A percentile compares a stretch with the other conserved stretches of the same genome.
These are phyloP conservation scores for Smittium culicis DNA, from an alignment of 371 early-diverging fungal species.

Conservation along the genomic window DNA sequence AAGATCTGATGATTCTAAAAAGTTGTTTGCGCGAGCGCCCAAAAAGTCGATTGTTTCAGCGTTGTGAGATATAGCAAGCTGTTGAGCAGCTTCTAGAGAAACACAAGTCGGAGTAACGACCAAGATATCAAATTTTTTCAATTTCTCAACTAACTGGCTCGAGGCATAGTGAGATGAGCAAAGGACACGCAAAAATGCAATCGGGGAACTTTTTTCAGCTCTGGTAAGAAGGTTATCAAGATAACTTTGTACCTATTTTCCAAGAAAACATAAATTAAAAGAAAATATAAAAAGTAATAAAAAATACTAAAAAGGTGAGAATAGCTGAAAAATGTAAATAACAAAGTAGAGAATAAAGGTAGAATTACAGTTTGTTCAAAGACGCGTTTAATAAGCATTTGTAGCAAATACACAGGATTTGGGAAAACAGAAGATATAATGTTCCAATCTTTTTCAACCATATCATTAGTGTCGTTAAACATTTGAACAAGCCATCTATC, in stretches of 20 bases:
- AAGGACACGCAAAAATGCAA: slow-evolving; percentile 67
- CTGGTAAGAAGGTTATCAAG: slow-evolving; percentile 58
- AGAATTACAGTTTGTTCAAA: slow-evolving; percentile 66
- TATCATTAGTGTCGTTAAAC: slow-evolving; percentile 64
- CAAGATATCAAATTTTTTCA: slow-evolving; percentile 36
- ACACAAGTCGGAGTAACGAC: slow-evolving; percentile 28
- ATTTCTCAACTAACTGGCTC: slow-evolving; percentile 50
- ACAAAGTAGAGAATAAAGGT: background rate
- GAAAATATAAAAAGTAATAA: background rate
- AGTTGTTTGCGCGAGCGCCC: background rate
- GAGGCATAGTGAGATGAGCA: slow-evolving; percentile 63
- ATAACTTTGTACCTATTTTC: slow-evolving; percentile 69
- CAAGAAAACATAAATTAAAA: no score
- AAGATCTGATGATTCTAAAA: background rate
- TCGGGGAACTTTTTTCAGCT: slow-evolving; percentile 49
- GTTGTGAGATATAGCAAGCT: background rate
- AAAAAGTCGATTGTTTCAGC: background rate
- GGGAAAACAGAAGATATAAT: slow-evolving; percentile 84
- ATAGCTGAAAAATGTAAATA: background rate
- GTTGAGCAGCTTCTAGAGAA: slow-evolving; percentile 25
- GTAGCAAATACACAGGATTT: slow-evolving; percentile 77
- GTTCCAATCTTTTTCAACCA: slow-evolving; percentile 71
- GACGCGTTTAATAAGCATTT: slow-evolving; percentile 80
- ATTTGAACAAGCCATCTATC: slow-evolving; percentile 64
- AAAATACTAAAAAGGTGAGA: background rate